Conservation (phyloP, 106 monocot species). For the Dendrobium chrysotoxum region DNA sequence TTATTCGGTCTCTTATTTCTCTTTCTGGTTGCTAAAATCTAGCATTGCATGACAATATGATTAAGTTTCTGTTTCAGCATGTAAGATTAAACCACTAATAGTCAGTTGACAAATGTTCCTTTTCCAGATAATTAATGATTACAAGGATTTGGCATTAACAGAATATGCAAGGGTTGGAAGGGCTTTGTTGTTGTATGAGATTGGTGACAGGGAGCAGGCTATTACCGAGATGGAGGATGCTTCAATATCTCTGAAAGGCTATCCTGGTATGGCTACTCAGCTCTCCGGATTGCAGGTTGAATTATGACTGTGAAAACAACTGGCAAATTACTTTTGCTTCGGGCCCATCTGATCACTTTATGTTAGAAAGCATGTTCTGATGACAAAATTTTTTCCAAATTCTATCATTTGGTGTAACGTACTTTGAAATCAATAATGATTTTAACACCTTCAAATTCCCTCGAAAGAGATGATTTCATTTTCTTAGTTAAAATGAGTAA, state of each 20-base stretch:
- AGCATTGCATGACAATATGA: background rate
- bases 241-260: constrained; percentile 74
- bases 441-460: too few relatives aligned
- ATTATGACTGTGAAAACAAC: too few relatives aligned
- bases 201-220: constrained; percentile 68
- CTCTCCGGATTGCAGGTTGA: background rate
- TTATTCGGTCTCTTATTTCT: too few relatives aligned
- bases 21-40: background rate
- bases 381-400: background rate
- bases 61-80: background rate
- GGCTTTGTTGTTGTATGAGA: constrained; percentile 67
- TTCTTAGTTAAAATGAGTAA: too few relatives aligned
- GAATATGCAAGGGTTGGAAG: constrained; percentile 87
- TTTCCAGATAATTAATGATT: constrained; percentile 48
- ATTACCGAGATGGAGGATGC: constrained; percentile 92
- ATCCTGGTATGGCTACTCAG: constrained; percentile 43
- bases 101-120: background rate
- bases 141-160: constrained; percentile 74
- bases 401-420: too few relatives aligned
- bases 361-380: background rate
- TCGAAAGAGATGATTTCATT: too few relatives aligned
- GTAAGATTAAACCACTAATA: background rate
- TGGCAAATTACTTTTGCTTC: too few relatives aligned
- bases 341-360: background rate
- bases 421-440: too few relatives aligned